A percentile compares a stretch with the other conserved stretches of the same genome.
These are phyloP conservation scores for Scutellaria barbata DNA, from an alignment of 257 asterid genomes.

Conservation along the genomic window DNA sequence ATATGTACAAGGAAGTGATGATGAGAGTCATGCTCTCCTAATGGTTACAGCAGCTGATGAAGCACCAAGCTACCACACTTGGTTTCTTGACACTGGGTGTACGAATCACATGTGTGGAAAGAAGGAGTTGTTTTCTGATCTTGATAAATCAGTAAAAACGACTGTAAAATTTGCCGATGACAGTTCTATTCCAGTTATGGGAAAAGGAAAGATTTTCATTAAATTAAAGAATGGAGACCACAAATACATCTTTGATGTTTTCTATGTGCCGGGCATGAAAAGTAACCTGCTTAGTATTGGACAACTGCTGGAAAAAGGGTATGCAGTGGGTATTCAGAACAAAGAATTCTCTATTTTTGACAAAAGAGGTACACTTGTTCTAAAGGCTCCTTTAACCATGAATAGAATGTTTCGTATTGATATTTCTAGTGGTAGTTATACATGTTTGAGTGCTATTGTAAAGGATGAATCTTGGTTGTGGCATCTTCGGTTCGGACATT, in stretches of 20 bases:
- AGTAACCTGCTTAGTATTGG: constrained; percentile 24
- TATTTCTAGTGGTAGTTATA: no score
- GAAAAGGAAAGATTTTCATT: constrained; percentile 25
- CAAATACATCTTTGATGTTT: constrained; percentile 25
- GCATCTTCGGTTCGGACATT: no score
- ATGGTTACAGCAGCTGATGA: constrained; percentile 1
- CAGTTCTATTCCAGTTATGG: constrained; percentile 9
- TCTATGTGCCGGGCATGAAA: constrained; percentile 30
- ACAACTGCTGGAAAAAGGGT: constrained; percentile 15
- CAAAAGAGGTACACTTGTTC: not conserved
- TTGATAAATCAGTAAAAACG: constrained; percentile 16
- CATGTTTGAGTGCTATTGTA: no score
- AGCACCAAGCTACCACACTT: constrained; percentile 22
- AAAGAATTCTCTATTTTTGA: constrained; percentile 7
- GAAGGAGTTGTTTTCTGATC: constrained; percentile 15
- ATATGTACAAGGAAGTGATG: not conserved
- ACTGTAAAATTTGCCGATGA: constrained; percentile 28
- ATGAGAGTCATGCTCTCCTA: constrained; percentile 10
- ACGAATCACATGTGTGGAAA: constrained; percentile 24
- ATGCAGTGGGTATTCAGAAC: not conserved
- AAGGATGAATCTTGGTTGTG: no score
- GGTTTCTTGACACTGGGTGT: constrained; percentile 31
- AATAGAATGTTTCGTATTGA: no score
- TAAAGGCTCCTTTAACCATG: not conserved
- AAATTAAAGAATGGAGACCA: constrained; percentile 28